Evolutionary conservation across 495 filamentous ascomycete genomes (phyloP).

Genomic region (Hyaloscypha finlandica): DNA sequence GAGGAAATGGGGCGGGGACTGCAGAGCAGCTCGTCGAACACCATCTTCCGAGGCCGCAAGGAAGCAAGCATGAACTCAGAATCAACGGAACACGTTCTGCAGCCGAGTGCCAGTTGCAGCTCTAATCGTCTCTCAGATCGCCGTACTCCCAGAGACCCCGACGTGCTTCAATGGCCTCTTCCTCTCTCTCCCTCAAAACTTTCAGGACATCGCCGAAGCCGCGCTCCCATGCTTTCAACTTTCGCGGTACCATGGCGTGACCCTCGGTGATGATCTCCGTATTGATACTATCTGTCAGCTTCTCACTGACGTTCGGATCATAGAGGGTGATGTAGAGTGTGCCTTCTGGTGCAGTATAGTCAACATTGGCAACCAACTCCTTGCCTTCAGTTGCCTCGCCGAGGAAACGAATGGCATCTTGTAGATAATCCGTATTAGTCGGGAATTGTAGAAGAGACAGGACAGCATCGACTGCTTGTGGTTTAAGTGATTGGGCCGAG

Average conservation of each 20-base stretch:
- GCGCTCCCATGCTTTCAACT: slow-evolving; percentile 87
- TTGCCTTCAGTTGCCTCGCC: slow-evolving; percentile 63
- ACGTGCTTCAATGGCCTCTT: slow-evolving; percentile 72
- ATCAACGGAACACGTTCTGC: not conserved
- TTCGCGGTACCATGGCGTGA: slow-evolving; percentile 83
- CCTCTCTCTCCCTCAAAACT: slow-evolving; percentile 65
- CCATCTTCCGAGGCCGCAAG: too few relatives aligned
- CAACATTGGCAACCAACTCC: slow-evolving; percentile 87
- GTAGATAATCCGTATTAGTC: slow-evolving; percentile 71
- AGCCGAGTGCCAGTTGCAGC: not conserved
- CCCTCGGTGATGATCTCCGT: slow-evolving; percentile 80
- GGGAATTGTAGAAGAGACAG: slow-evolving; percentile 92
- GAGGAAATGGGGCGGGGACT: not conserved
- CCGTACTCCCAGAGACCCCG: slow-evolving; percentile 98
- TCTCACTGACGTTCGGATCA: slow-evolving; percentile 64
- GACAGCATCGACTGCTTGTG: slow-evolving; percentile 84
- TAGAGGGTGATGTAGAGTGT: slow-evolving; percentile 81
- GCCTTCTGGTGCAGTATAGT: slow-evolving; percentile 72
- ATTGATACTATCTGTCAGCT: slow-evolving; percentile 72
- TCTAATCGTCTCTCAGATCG: slow-evolving; percentile 78
- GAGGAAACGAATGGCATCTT: slow-evolving; percentile 73
- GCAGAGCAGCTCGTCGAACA: not conserved
- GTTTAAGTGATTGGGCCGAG: slow-evolving; percentile 71
- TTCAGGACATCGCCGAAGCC: slow-evolving; percentile 70
- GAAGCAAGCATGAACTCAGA: not conserved